phyloP scores from a whole-genome alignment of 1,284 basidiomycete genomes.

The Rhodotorula sp. region DNA sequence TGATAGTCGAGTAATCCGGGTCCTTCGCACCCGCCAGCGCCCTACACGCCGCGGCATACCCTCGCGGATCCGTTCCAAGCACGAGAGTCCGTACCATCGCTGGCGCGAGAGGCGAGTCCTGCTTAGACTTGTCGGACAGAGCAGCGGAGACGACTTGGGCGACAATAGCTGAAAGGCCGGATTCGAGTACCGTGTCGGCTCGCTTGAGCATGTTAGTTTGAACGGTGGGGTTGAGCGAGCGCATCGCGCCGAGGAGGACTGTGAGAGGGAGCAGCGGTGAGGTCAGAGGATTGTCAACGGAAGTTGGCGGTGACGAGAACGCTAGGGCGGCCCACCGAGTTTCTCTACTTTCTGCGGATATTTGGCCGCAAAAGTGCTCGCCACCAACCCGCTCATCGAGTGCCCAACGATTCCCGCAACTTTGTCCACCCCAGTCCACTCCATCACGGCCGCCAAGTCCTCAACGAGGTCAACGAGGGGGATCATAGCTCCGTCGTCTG shows the following conservation, averaged over 20 bases:
- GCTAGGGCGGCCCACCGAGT: constrained; percentile 26
- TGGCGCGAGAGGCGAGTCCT: constrained; percentile 16
- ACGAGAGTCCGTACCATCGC: constrained; percentile 34
- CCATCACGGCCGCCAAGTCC: constrained; percentile 27
- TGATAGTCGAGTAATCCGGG: constrained; percentile 33
- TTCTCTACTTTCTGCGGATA: constrained; percentile 29
- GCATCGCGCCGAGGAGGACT: constrained; percentile 41
- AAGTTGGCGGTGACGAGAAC: not conserved
- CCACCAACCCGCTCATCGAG: constrained; percentile 33
- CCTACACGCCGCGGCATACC: constrained; percentile 35
- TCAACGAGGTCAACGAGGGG: constrained; percentile 24
- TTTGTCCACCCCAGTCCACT: constrained; percentile 1
- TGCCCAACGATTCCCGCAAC: constrained; percentile 34
- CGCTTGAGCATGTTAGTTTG: constrained; percentile 22
- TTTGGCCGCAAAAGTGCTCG: constrained; percentile 28
- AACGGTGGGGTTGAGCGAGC: constrained; percentile 12
- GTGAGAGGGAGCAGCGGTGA: not conserved
- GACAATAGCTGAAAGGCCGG: constrained; percentile 30
- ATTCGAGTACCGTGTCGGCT: constrained; percentile 16
- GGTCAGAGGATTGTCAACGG: not conserved
- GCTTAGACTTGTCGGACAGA: constrained; percentile 27
- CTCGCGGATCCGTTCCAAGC: constrained; percentile 15
- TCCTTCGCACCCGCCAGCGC: constrained; percentile 28
- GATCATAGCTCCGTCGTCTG: not conserved
- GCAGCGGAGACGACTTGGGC: constrained; percentile 26